Evolutionary conservation across 1,284 basidiomycete genomes (phyloP).

Genomic region (Chondrostereum purpureum): DNA sequence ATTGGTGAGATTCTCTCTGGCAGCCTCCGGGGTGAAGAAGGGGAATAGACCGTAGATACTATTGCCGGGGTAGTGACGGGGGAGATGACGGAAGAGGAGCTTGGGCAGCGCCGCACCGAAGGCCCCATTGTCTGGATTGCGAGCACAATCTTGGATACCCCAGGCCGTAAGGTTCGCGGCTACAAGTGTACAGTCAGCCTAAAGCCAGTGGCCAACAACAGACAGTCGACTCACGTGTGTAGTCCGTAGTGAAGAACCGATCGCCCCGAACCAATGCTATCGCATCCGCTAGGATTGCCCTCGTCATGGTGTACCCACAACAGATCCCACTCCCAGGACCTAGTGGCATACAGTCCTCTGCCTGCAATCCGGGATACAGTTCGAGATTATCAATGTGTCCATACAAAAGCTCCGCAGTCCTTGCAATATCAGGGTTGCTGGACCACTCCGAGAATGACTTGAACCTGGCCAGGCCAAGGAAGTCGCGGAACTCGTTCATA

Average conservation of each 20-base stretch:
- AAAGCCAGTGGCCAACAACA: background rate
- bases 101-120: slow-evolving; percentile 65
- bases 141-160: slow-evolving; percentile 75
- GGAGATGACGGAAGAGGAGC: slow-evolving; percentile 68
- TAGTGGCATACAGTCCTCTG: slow-evolving; percentile 69
- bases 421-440: slow-evolving; percentile 61
- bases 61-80: slow-evolving; percentile 60
- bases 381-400: slow-evolving; percentile 75
- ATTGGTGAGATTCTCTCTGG: slow-evolving; percentile 53
- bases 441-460: slow-evolving; percentile 76
- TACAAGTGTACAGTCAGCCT: background rate
- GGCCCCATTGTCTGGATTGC: slow-evolving; percentile 57
- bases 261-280: slow-evolving; percentile 80
- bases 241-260: slow-evolving; percentile 78
- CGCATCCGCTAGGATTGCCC: slow-evolving; percentile 81
- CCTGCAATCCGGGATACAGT: slow-evolving; percentile 72
- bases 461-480: slow-evolving; percentile 1
- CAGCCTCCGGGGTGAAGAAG: slow-evolving; percentile 67
- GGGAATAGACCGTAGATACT: slow-evolving; percentile 83
- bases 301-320: slow-evolving; percentile 78
- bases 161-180: slow-evolving; percentile 74
- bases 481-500: slow-evolving; percentile 25
- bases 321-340: slow-evolving; percentile 77
- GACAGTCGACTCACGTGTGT: slow-evolving; percentile 43
- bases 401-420: slow-evolving; percentile 72